phyloP scores from a whole-genome alignment of 108 stramenopile genomes.

The Nitzschia sp. region DNA sequence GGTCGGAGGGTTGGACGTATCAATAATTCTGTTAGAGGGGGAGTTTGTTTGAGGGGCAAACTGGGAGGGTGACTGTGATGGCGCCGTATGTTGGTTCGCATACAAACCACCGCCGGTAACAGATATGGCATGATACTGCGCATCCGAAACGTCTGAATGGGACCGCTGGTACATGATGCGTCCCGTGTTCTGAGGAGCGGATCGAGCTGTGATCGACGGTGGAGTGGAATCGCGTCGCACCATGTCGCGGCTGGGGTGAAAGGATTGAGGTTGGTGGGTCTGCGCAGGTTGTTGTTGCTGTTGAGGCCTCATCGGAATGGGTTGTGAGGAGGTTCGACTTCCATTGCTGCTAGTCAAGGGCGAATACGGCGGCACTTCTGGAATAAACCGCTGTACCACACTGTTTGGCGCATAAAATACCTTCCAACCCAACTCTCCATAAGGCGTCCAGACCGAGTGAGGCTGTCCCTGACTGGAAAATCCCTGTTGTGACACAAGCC shows the following conservation, averaged over 20 bases:
- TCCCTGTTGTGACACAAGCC: conserved; percentile 33
- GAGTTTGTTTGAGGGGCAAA: background rate
- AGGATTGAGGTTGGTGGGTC: conserved; percentile 10
- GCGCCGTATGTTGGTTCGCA: conserved; percentile 5
- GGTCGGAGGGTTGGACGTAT: conserved; percentile 2
- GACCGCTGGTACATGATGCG: conserved; percentile 28
- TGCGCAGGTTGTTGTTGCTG: conserved; percentile 11
- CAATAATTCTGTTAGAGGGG: background rate
- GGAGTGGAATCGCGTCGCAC: background rate
- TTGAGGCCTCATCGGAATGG: conserved; percentile 17
- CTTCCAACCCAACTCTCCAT: conserved; percentile 56
- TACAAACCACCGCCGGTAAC: background rate
- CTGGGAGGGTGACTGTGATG: too few relatives aligned
- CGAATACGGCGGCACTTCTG: conserved; percentile 28
- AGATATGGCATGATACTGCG: background rate
- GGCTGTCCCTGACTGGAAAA: conserved; percentile 44
- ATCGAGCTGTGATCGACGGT: conserved; percentile 1
- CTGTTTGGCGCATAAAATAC: conserved; percentile 61
- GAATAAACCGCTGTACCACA: conserved; percentile 22
- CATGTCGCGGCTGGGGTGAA: conserved; percentile 6
- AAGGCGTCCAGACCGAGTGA: conserved; percentile 45
- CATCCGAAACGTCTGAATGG: conserved; percentile 17
- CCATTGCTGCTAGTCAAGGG: background rate
- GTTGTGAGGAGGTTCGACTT: conserved; percentile 9
- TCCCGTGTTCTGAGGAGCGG: conserved; percentile 20